These are phyloP conservation scores for Vitellaria paradoxa DNA, from an alignment of 179 eudicot genomes.

Conservation along the genomic window DNA sequence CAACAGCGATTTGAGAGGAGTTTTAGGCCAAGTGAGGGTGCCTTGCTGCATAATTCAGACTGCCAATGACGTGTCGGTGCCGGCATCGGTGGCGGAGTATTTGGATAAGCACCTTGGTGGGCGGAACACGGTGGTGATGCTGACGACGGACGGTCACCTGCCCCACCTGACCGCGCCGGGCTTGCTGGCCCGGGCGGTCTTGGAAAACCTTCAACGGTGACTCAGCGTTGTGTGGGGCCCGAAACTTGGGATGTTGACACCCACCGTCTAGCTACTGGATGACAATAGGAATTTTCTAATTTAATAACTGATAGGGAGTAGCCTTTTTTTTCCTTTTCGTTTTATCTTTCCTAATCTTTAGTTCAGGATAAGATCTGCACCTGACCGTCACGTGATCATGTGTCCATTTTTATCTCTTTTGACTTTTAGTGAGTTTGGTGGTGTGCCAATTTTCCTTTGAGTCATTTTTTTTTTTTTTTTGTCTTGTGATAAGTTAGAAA, in stretches of 20 bases:
- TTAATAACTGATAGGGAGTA: no score
- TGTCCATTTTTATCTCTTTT: not conserved
- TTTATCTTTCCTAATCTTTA: no score
- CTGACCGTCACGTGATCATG: constrained; percentile 21
- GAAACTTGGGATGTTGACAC: constrained; percentile 18
- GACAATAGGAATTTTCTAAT: not conserved
- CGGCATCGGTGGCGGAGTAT: constrained; percentile 61
- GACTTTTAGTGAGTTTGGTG: no score
- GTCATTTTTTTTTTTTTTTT: no score
- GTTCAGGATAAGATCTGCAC: not conserved
- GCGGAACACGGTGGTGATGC: constrained; percentile 42
- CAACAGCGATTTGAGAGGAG: constrained; percentile 54
- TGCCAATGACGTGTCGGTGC: constrained; percentile 64
- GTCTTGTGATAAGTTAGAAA: no score
- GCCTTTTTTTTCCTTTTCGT: no score
- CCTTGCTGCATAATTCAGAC: constrained; percentile 77
- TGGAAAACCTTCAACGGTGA: constrained; percentile 43
- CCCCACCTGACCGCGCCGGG: constrained; percentile 77
- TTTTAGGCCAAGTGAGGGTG: constrained; percentile 50
- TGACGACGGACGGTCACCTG: constrained; percentile 70
- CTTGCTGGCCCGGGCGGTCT: constrained; percentile 36
- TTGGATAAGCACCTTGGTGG: constrained; percentile 63
- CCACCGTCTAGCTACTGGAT: constrained; percentile 10
- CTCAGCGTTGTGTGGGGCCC: not conserved
- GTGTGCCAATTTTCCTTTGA: no score